phyloP scores from a whole-genome alignment of 495 filamentous ascomycete genomes.

The Neurospora sp. region DNA sequence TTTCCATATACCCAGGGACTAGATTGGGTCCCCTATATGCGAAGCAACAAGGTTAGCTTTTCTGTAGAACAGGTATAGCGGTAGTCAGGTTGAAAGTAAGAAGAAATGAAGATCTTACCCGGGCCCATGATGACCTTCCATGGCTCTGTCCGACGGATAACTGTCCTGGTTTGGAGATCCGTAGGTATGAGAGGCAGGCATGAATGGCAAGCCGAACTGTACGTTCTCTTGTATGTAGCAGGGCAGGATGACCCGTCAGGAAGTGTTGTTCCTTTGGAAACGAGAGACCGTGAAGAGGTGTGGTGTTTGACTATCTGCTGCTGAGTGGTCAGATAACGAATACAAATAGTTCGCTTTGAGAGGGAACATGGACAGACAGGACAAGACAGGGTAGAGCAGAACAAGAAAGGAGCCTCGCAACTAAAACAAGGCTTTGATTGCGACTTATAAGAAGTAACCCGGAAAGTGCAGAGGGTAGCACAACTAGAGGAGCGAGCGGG shows the following conservation, averaged over 20 bases:
- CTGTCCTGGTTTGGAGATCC: background rate
- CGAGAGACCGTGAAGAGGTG: background rate
- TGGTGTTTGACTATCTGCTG: background rate
- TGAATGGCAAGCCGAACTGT: background rate
- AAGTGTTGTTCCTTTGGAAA: background rate
- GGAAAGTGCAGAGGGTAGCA: background rate
- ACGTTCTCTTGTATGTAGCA: background rate
- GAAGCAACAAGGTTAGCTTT: background rate
- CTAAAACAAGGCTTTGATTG: background rate
- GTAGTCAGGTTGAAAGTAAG: background rate
- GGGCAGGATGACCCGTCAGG: background rate
- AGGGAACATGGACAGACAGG: background rate
- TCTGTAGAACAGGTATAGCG: background rate
- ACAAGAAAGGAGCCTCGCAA: background rate
- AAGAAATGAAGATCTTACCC: background rate
- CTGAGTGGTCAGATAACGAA: background rate
- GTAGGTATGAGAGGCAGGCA: background rate
- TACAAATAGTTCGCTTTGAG: background rate
- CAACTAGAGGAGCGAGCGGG: background rate
- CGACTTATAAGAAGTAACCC: background rate
- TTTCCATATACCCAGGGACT: conserved; percentile 1
- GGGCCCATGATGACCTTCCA: background rate
- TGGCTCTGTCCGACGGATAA: background rate
- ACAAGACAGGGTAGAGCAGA: background rate
- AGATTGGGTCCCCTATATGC: background rate